phyloP scores from a whole-genome alignment of 495 filamentous ascomycete species.

The Tuber umbilicatum region DNA sequence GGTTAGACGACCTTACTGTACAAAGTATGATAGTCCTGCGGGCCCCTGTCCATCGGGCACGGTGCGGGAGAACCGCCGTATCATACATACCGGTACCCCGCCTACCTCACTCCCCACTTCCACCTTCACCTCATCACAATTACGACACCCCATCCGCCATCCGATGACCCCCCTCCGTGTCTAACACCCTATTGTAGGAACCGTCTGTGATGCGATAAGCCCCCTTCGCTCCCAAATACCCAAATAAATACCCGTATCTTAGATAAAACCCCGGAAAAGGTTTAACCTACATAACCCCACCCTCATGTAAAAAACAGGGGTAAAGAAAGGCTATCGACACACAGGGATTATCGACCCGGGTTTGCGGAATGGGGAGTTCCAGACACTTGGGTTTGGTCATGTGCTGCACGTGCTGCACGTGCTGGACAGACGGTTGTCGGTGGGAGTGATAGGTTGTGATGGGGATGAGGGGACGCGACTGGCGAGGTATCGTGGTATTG shows the following conservation, averaged over 20 bases:
- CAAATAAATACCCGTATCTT: no score
- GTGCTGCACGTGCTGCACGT: neutral
- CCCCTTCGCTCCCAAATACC: neutral
- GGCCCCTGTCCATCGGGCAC: neutral
- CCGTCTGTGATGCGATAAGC: neutral
- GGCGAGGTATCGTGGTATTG: neutral
- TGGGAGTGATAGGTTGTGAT: neutral
- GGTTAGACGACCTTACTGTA: neutral
- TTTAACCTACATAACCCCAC: neutral
- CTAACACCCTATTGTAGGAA: neutral
- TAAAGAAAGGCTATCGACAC: neutral
- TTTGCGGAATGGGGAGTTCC: neutral
- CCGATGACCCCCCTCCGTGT: neutral
- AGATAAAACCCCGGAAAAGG: neutral
- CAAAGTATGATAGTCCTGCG: neutral
- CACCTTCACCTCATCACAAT: neutral
- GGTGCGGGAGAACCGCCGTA: neutral
- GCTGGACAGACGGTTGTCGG: neutral
- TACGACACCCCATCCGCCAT: neutral
- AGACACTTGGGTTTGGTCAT: neutral
- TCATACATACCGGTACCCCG: neutral
- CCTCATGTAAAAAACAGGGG: neutral
- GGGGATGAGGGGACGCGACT: neutral
- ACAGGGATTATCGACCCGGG: neutral
- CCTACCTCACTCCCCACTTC: neutral